Base-by-base conservation (phyloP, 2,329 filamentous ascomycete genomes). In the Cordyceps militaris region DNA sequence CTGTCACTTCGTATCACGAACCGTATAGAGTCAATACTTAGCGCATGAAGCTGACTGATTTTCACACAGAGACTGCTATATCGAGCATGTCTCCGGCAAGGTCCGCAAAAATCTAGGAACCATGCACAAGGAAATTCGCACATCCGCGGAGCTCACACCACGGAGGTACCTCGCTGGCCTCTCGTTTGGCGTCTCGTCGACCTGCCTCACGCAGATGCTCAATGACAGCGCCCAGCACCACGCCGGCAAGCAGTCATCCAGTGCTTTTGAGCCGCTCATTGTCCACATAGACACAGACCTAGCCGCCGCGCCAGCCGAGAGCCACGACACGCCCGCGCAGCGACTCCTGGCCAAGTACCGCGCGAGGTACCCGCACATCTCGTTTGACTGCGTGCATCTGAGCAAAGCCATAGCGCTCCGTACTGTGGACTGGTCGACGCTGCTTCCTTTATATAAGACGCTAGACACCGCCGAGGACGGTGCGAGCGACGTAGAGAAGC, bases 131-230 rank as follows among this genome's bases (percentile, higher is more conserved):
- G 78, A 82, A 57, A 77, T 73, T 52, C 72, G 74, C 57, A 62
- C 66, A 61, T 65, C 68, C 48, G 62, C 67, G 56, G 67, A 70
- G 59, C 69, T 66, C 61, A 67, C 66, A 62, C 65, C 69, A 11
- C 70, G 69, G 42, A 67, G 67, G 54, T 81, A 96, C 49, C 75
- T 96, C 19, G 75, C 96, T 21, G 90, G 91, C 6, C 75, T 97
- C 1, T 96, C 92, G 0, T 86, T 91, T 65, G 93, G 94, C 0
- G 76, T 88, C 1, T 94, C 89, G 1, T 97, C 93, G 0, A 79
- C 88, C 14, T 82, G 85, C 14, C 76, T 99, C 44, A 77, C 96
- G 30, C 82, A 93, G 65, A 79, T 96, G 23, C 76, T 97, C 56
- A 82, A 89, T 69, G 75, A 80, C 60, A 88, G 91, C 66, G 76